These are phyloP conservation scores for Zelopaecilomyces penicillatus DNA, from an alignment of 2,329 filamentous ascomycete species.

Conservation along the genomic window DNA sequence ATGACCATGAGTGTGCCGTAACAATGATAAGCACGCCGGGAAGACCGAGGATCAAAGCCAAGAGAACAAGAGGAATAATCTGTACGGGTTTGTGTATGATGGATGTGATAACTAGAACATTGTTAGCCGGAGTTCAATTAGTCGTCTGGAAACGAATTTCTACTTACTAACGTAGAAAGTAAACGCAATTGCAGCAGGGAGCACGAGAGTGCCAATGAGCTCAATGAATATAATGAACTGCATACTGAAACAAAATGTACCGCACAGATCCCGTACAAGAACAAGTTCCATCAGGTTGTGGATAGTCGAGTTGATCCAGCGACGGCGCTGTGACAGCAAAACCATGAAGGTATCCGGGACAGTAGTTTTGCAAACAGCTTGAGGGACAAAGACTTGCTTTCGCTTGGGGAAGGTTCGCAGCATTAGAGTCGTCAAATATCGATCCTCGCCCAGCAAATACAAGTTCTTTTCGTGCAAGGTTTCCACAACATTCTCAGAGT, in stretches of 20 bases:
- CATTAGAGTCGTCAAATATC: slow-evolving; percentile 95
- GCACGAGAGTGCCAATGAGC: slow-evolving; percentile 83
- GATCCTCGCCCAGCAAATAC: slow-evolving; percentile 84
- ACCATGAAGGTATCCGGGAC: slow-evolving; percentile 91
- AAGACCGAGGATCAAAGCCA: slow-evolving; percentile 86
- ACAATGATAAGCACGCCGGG: slow-evolving; percentile 86
- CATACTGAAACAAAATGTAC: slow-evolving; percentile 99
- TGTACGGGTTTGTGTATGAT: slow-evolving; percentile 71
- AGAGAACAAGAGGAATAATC: slow-evolving; percentile 80
- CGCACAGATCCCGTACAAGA: slow-evolving; percentile 89
- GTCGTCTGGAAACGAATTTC: not conserved
- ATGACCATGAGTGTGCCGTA: slow-evolving; percentile 86
- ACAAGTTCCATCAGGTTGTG: slow-evolving; percentile 98
- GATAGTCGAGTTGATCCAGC: slow-evolving; percentile 99
- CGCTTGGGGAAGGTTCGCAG: slow-evolving; percentile 97
- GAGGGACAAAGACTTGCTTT: slow-evolving; percentile 96
- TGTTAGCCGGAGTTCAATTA: not conserved
- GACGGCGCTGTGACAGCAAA: slow-evolving; percentile 83
- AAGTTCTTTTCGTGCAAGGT: slow-evolving; percentile 97
- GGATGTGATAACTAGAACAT: slow-evolving; percentile 63
- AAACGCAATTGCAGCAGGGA: slow-evolving; percentile 93
- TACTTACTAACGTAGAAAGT: slow-evolving; percentile 88
- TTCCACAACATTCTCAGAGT: slow-evolving; percentile 97
- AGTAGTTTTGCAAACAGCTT: slow-evolving; percentile 97
- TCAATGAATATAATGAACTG: slow-evolving; percentile 97